Conservation (phyloP, 1,284 basidiomycete species). For the Microbotryum lychnidis-dioicae region DNA sequence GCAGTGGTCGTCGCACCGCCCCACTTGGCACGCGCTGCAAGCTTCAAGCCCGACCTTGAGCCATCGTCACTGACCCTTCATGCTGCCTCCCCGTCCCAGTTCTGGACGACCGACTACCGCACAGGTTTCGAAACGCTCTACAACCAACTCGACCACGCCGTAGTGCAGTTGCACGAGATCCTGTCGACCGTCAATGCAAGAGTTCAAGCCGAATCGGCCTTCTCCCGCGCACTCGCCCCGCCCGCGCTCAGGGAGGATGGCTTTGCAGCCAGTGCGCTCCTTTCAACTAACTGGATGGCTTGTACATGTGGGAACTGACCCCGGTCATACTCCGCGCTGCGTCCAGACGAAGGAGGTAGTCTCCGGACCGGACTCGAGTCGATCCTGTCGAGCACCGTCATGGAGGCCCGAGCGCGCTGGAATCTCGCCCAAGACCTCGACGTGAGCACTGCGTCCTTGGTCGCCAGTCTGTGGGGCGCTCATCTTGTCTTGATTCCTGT, state of each 20-base stretch:
- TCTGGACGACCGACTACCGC: constrained; percentile 30
- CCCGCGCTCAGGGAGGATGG: constrained; percentile 17
- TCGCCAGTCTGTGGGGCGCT: background rate
- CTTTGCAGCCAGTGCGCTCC: constrained; percentile 12
- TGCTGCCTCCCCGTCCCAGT: constrained; percentile 7
- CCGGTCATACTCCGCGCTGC: background rate
- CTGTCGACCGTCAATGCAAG: constrained; percentile 2
- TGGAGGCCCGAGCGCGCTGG: constrained; percentile 14
- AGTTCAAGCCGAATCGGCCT: background rate
- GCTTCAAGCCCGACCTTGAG: no score
- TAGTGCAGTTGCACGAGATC: constrained; percentile 17
- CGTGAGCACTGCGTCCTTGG: background rate
- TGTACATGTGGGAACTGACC: no score
- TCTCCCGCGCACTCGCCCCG: constrained; percentile 9
- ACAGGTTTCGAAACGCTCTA: constrained; percentile 17
- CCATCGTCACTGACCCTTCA: no score
- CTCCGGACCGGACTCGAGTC: constrained; percentile 25
- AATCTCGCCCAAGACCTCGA: constrained; percentile 21
- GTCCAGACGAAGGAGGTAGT: constrained; percentile 21
- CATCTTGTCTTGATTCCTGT: background rate
- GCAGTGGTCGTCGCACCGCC: no score
- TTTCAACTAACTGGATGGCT: no score
- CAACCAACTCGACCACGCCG: constrained; percentile 5
- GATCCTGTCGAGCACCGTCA: constrained; percentile 11
- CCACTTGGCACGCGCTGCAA: no score